A percentile compares a stretch with the other conserved stretches of the same genome.
Conservation (phyloP, 2,329 filamentous ascomycete species). For the Penicillium thymicola region DNA sequence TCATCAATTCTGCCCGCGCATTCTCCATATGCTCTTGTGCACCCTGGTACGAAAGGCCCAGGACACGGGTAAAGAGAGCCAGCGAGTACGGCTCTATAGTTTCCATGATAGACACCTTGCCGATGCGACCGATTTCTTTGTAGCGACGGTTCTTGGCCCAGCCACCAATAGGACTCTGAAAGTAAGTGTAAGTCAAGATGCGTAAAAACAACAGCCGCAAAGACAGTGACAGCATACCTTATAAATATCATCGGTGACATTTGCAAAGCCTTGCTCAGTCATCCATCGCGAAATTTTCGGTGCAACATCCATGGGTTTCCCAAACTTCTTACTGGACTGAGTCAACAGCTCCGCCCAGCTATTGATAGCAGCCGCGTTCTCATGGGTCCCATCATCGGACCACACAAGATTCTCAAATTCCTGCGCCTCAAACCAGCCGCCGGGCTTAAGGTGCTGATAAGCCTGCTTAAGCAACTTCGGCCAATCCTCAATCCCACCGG, state of each 20-base stretch:
- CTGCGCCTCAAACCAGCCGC: slow-evolving; percentile 39
- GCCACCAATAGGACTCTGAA: slow-evolving; percentile 33
- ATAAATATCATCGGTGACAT: slow-evolving; percentile 35
- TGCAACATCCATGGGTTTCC: slow-evolving; percentile 37
- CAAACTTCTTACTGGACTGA: slow-evolving; percentile 31
- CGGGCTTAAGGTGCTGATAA: slow-evolving; percentile 32
- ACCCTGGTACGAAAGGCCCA: slow-evolving; percentile 33
- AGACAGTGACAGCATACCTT: slow-evolving; percentile 24
- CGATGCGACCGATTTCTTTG: slow-evolving; percentile 37
- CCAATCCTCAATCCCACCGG: slow-evolving; percentile 39
- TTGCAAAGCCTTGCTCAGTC: slow-evolving; percentile 31
- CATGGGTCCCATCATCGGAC: slow-evolving; percentile 35
- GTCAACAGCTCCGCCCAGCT: slow-evolving; percentile 33
- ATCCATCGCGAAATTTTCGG: slow-evolving; percentile 27
- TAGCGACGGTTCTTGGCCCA: slow-evolving; percentile 34
- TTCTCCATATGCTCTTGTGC: slow-evolving; percentile 30
- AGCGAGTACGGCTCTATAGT: slow-evolving; percentile 39
- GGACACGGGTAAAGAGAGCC: slow-evolving; percentile 38
- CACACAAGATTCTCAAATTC: slow-evolving; percentile 29
- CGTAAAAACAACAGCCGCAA: neutral
- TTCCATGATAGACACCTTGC: slow-evolving; percentile 30
- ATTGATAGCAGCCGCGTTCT: slow-evolving; percentile 22
- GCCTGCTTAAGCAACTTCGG: slow-evolving; percentile 29
- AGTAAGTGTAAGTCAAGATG: slow-evolving; percentile 3
- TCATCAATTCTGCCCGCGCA: slow-evolving; percentile 28